Evolutionary conservation across 257 asterid species (phyloP).

Genomic region (Fraxinus cuspidata): DNA sequence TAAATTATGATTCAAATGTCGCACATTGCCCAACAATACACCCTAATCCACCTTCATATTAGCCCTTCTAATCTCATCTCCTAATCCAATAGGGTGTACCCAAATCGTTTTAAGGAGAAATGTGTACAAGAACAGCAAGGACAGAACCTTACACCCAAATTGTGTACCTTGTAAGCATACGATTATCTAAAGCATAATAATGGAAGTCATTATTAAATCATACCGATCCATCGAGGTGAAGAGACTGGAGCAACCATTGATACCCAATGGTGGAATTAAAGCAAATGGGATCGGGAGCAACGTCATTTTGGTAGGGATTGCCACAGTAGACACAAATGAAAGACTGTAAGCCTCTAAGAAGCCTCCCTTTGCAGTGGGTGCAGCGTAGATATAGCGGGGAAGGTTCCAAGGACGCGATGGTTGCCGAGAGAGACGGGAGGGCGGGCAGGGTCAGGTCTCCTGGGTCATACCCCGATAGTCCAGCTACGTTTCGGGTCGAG

Average conservation of each 20-base stretch:
- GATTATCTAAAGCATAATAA: background rate
- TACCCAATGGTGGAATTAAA: conserved; percentile 68
- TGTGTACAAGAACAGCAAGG: background rate
- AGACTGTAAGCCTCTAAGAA: conserved; percentile 73
- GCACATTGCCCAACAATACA: no score
- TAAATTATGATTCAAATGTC: no score
- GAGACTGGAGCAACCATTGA: conserved; percentile 75
- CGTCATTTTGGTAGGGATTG: conserved; percentile 44
- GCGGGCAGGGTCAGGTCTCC: conserved; percentile 53
- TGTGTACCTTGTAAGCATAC: background rate
- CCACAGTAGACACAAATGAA: conserved; percentile 78
- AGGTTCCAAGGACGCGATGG: conserved; percentile 57
- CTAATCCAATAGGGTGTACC: no score
- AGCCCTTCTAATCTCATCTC: no score
- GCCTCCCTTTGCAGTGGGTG: conserved; percentile 66
- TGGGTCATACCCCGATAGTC: conserved; percentile 61
- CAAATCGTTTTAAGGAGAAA: background rate
- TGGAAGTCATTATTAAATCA: conserved; percentile 23
- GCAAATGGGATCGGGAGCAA: conserved; percentile 53
- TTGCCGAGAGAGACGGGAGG: conserved; percentile 64
- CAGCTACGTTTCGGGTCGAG: conserved; percentile 66
- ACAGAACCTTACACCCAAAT: background rate
- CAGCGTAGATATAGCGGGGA: conserved; percentile 71
- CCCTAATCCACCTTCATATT: no score
- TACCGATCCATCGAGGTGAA: conserved; percentile 90